Evolutionary conservation across 371 early-diverging fungal genomes (phyloP).

Genomic region (Choanephora cucurbitarum): DNA sequence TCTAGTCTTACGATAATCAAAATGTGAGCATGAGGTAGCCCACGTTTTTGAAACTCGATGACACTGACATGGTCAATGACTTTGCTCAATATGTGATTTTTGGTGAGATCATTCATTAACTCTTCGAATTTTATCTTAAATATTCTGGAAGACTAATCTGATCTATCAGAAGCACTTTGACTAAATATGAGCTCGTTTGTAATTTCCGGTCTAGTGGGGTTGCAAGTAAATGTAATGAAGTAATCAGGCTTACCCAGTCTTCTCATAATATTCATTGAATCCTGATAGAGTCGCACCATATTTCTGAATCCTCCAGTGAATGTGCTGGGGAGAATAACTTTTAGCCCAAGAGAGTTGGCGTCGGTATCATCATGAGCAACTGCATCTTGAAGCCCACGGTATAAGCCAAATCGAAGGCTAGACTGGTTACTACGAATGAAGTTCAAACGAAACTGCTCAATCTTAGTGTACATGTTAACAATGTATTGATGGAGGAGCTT

Average conservation of each 20-base stretch:
- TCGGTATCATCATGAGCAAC: too few relatives aligned
- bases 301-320: slow-evolving; percentile 27
- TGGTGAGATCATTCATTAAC: slow-evolving; percentile 17
- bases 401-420: too few relatives aligned
- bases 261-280: slow-evolving; percentile 29
- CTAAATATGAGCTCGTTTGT: slow-evolving; percentile 10
- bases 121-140: slow-evolving; percentile 26
- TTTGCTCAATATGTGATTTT: too few relatives aligned
- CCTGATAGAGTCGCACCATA: slow-evolving; percentile 29
- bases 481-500: slow-evolving; percentile 6
- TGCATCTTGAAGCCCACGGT: too few relatives aligned
- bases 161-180: slow-evolving; percentile 19
- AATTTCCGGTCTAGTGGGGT: slow-evolving; percentile 38
- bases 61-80: too few relatives aligned
- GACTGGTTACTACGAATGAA: too few relatives aligned
- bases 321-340: slow-evolving; percentile 22
- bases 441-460: too few relatives aligned
- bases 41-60: too few relatives aligned
- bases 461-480: slow-evolving; percentile 8
- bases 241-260: slow-evolving; percentile 33
- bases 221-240: slow-evolving; percentile 46
- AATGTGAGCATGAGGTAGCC: slow-evolving; percentile 34
- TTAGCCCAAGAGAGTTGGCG: slow-evolving; percentile 7
- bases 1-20: slow-evolving; percentile 24
- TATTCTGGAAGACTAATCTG: slow-evolving; percentile 21